phyloP scores from a whole-genome alignment of 768 basidiomycete species.

The Naganishia friedmannii region DNA sequence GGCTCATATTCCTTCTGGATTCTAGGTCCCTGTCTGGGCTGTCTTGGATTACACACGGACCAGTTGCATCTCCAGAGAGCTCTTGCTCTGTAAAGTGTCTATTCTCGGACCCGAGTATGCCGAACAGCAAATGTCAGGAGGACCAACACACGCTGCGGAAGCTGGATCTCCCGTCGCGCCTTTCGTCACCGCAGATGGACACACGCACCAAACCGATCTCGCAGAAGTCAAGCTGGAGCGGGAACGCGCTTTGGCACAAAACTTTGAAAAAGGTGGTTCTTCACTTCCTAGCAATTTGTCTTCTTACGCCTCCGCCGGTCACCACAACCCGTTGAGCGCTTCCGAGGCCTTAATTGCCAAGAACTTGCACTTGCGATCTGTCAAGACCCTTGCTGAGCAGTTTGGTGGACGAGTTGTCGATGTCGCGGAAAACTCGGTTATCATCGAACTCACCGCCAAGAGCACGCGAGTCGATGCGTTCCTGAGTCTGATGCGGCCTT shows the following conservation, averaged over 20 bases:
- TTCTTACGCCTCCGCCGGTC: conserved; percentile 41
- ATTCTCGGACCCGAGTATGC: conserved; percentile 96
- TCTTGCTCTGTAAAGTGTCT: conserved; percentile 92
- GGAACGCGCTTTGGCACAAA: conserved; percentile 69
- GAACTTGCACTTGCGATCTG: conserved; percentile 83
- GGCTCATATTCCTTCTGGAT: background rate
- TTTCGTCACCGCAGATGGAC: conserved; percentile 67
- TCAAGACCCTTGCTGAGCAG: conserved; percentile 75
- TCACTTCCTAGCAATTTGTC: conserved; percentile 19
- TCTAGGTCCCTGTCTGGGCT: conserved; percentile 96
- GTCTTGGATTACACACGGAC: conserved; percentile 97
- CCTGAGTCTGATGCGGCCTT: conserved; percentile 83
- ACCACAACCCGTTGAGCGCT: conserved; percentile 56
- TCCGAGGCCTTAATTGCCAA: conserved; percentile 83
- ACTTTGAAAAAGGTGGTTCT: conserved; percentile 63
- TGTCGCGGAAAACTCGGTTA: conserved; percentile 88
- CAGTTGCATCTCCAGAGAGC: conserved; percentile 82
- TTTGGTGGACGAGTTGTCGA: conserved; percentile 93
- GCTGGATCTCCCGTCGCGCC: conserved; percentile 66
- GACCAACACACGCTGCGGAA: conserved; percentile 64
- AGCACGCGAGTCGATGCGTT: conserved; percentile 88
- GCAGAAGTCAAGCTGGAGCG: conserved; percentile 60
- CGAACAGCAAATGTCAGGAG: conserved; percentile 81
- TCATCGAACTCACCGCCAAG: conserved; percentile 92
- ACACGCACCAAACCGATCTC: conserved; percentile 31